phyloP scores from a whole-genome alignment of 2,329 filamentous ascomycete species.

The Emmonsia crescens region DNA sequence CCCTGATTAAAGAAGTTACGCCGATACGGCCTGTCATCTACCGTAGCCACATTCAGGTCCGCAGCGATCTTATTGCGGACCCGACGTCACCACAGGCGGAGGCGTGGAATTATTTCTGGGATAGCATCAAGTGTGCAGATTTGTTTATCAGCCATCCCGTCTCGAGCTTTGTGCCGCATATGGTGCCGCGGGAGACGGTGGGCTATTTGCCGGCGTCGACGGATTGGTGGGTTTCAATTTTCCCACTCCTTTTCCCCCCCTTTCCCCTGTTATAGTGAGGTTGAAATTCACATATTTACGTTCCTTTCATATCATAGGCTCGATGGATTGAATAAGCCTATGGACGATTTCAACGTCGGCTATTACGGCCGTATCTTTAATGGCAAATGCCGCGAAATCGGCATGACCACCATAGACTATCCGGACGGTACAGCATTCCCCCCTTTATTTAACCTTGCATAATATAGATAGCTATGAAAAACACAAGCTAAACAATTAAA shows the following conservation, averaged over 20 bases:
- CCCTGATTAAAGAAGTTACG: conserved; percentile 59
- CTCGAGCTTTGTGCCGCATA: conserved; percentile 59
- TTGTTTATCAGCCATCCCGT: conserved; percentile 77
- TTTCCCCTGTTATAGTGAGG: background rate
- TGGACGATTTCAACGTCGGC: conserved; percentile 57
- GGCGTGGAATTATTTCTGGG: conserved; percentile 67
- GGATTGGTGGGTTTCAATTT: conserved; percentile 49
- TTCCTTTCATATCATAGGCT: conserved; percentile 38
- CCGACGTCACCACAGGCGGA: conserved; percentile 57
- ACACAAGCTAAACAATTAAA: conserved; percentile 29
- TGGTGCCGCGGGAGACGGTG: conserved; percentile 55
- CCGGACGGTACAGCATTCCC: conserved; percentile 22
- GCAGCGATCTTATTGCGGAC: conserved; percentile 57
- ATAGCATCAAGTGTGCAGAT: conserved; percentile 58
- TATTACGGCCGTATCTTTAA: conserved; percentile 68
- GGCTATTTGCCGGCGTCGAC: conserved; percentile 71
- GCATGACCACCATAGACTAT: conserved; percentile 29
- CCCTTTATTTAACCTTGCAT: too few relatives aligned
- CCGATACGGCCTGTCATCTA: conserved; percentile 68
- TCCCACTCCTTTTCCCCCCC: background rate
- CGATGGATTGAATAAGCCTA: conserved; percentile 67
- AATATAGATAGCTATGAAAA: too few relatives aligned
- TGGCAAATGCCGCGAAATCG: conserved; percentile 50
- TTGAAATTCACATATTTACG: conserved; percentile 6
- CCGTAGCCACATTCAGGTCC: conserved; percentile 73